These are phyloP conservation scores for Backusella sp. DNA, from an alignment of 192 early-diverging fungal genomes.

Conservation along the genomic window DNA sequence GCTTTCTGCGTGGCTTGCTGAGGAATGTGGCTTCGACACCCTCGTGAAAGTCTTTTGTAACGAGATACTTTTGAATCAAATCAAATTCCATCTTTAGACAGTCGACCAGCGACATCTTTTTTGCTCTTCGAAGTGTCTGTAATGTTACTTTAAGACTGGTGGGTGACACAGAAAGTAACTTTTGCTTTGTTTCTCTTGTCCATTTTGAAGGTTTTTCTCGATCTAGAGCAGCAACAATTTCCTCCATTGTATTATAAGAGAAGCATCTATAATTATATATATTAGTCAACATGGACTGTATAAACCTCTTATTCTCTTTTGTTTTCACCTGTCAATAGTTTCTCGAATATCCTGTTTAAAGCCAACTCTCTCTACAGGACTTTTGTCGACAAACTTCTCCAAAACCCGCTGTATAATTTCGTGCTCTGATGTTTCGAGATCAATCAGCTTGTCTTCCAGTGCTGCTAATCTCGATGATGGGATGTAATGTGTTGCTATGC, in stretches of 20 bases:
- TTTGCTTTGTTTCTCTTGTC: constrained; percentile 64
- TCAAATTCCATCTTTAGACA: constrained; percentile 86
- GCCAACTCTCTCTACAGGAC: constrained; percentile 38
- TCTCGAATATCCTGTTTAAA: constrained; percentile 46
- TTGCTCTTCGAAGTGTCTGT: constrained; percentile 73
- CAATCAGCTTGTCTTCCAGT: constrained; percentile 80
- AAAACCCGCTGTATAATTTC: constrained; percentile 84
- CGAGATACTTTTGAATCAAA: constrained; percentile 72
- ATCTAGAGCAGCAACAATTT: constrained; percentile 81
- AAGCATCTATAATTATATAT: constrained; percentile 64
- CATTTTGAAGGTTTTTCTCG: constrained; percentile 64
- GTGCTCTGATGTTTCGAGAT: constrained; percentile 77
- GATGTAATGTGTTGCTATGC: constrained; percentile 95
- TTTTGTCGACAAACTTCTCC: constrained; percentile 84
- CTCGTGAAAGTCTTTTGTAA: constrained; percentile 81
- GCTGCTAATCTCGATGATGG: constrained; percentile 77
- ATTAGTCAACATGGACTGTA: too few relatives aligned
- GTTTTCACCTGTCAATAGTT: constrained; percentile 65
- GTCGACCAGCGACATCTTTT: constrained; percentile 62
- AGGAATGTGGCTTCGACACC: constrained; percentile 81
- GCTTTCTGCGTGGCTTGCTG: constrained; percentile 54
- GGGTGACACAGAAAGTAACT: constrained; percentile 71
- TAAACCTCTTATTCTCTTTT: background rate
- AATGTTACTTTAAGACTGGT: constrained; percentile 85
- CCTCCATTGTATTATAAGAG: constrained; percentile 72